Conservation (phyloP, 2,329 filamentous ascomycete species). For the Stachybotrys chartarum region DNA sequence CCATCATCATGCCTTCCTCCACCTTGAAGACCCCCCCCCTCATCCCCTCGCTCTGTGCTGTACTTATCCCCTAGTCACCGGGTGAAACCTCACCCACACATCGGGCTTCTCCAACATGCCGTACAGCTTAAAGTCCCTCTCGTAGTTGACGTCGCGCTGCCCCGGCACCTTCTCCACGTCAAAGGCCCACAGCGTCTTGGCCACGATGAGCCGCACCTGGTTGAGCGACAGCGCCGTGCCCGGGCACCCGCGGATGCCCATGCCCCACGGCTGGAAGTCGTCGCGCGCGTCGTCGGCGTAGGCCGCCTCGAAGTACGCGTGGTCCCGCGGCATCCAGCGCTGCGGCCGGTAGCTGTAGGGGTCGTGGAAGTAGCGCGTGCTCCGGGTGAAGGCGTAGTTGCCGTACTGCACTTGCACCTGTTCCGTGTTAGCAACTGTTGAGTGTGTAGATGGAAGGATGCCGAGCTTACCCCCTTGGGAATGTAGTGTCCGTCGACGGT, state of each 20-base stretch:
- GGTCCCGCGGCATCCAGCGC: background rate
- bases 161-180: background rate
- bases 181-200: background rate
- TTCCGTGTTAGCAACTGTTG: background rate
- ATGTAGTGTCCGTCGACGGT: constrained; percentile 15
- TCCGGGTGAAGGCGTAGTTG: background rate
- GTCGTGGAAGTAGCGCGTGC: background rate
- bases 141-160: background rate
- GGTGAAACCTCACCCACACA: background rate
- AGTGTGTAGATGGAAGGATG: background rate
- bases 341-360: background rate
- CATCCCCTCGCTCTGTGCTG: background rate
- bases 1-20: too few relatives aligned
- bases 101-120: background rate
- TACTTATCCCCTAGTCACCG: background rate
- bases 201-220: background rate
- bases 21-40: background rate
- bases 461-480: constrained; percentile 4
- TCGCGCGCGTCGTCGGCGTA: background rate
- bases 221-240: background rate
- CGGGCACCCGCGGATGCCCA: background rate
- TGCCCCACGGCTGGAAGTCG: background rate
- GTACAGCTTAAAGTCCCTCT: background rate
- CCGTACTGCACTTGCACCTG: constrained; percentile 1
- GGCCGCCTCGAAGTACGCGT: background rate